Percentiles rank a stretch among this genome's conserved stretches.
phyloP scores from a whole-genome alignment of 2,329 filamentous ascomycete species.

The Ceratocystis papillata region DNA sequence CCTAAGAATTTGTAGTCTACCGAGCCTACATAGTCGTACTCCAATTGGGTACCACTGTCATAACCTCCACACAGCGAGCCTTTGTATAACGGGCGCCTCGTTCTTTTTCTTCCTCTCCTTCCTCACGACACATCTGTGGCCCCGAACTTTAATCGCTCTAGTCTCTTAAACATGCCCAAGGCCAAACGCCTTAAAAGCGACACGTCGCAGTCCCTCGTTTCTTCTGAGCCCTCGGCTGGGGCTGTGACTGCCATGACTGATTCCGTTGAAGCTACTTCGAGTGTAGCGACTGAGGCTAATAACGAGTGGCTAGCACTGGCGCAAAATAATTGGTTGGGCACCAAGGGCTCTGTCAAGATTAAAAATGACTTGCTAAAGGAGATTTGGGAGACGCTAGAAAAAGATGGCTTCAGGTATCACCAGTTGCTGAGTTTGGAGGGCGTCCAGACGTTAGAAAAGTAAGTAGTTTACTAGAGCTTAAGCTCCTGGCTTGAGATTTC shows the following conservation, averaged over 20 bases:
- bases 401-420: slow-evolving; percentile 64
- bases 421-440: slow-evolving; percentile 77
- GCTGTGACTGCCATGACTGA: slow-evolving; percentile 32
- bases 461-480: slow-evolving; percentile 27
- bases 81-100: not conserved
- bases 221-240: slow-evolving; percentile 23
- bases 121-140: not conserved
- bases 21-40: too few species aligned
- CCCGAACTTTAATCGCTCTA: not conserved
- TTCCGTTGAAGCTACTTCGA: slow-evolving; percentile 38
- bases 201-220: slow-evolving; percentile 23
- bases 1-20: too few species aligned
- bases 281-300: slow-evolving; percentile 60
- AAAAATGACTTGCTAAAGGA: slow-evolving; percentile 80
- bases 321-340: slow-evolving; percentile 73
- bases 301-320: slow-evolving; percentile 66
- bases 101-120: not conserved
- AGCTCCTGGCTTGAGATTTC: slow-evolving; percentile 26
- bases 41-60: too few species aligned
- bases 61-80: too few species aligned
- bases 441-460: slow-evolving; percentile 79
- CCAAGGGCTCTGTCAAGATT: slow-evolving; percentile 55
- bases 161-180: slow-evolving; percentile 40
- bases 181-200: slow-evolving; percentile 49
- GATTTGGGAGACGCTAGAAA: slow-evolving; percentile 81